A percentile compares a stretch with the other conserved stretches of the same genome.
phyloP scores from a whole-genome alignment of 2,329 filamentous ascomycete species.

The Dactylellina leptospora region DNA sequence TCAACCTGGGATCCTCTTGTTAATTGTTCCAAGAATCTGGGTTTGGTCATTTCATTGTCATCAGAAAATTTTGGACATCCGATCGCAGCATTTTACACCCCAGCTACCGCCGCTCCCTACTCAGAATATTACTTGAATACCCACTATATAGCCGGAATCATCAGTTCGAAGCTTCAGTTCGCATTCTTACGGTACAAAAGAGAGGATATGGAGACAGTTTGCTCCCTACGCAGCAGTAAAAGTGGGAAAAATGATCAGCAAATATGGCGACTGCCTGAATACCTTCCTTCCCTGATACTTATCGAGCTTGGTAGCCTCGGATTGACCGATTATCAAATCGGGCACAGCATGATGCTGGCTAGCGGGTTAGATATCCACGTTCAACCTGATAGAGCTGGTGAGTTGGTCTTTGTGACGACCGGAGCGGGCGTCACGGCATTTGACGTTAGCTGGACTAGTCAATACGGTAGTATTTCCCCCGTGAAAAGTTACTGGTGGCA shows the following conservation, averaged over 20 bases:
- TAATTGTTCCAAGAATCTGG: slow-evolving; percentile 8
- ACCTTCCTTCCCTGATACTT: slow-evolving; percentile 8
- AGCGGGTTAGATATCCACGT: slow-evolving; percentile 18
- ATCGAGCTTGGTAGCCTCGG: slow-evolving; percentile 18
- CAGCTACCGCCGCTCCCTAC: slow-evolving; percentile 2
- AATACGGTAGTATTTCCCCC: slow-evolving; percentile 3
- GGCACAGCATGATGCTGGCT: background rate
- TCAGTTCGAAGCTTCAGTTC: background rate
- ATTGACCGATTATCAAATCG: background rate
- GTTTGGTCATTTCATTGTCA: slow-evolving; percentile 24
- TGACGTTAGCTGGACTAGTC: slow-evolving; percentile 15
- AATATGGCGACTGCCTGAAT: slow-evolving; percentile 22
- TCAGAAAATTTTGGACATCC: slow-evolving; percentile 24
- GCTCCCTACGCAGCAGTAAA: background rate
- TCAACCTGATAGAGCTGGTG: slow-evolving; percentile 30
- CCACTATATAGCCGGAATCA: slow-evolving; percentile 23
- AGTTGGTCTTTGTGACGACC: slow-evolving; percentile 28
- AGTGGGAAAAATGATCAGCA: background rate
- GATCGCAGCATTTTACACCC: slow-evolving; percentile 16
- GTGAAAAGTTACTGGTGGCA: slow-evolving; percentile 39
- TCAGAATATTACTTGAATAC: slow-evolving; percentile 32
- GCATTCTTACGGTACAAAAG: slow-evolving; percentile 31
- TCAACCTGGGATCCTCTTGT: slow-evolving; percentile 19
- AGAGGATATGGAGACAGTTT: slow-evolving; percentile 30
- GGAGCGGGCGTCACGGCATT: slow-evolving; percentile 37